phyloP scores from a whole-genome alignment of 2,329 filamentous ascomycete genomes.

The Cladosporium sp. region DNA sequence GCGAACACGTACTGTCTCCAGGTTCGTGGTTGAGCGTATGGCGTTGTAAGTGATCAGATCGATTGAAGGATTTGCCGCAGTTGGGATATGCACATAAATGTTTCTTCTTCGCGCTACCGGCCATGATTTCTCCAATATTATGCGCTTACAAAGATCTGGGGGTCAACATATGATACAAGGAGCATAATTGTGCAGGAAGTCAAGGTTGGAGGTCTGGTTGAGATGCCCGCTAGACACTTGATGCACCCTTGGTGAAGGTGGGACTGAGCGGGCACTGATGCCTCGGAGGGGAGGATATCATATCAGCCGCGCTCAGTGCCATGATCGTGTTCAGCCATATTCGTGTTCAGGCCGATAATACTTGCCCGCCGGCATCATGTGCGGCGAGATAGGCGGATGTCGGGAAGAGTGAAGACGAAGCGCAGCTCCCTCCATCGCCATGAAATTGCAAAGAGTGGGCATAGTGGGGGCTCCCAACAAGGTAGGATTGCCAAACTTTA shows the following conservation, averaged over 20 bases:
- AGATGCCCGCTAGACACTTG: too few relatives aligned
- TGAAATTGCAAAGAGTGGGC: neutral
- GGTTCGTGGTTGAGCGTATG: conserved; percentile 55
- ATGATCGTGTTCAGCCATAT: too few relatives aligned
- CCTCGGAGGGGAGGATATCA: too few relatives aligned
- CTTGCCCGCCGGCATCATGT: neutral
- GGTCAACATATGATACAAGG: too few relatives aligned
- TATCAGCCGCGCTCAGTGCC: too few relatives aligned
- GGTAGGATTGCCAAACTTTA: neutral
- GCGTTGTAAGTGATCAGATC: conserved; percentile 54
- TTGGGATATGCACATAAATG: conserved; percentile 40
- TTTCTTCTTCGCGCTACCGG: conserved; percentile 5
- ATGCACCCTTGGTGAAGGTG: too few relatives aligned
- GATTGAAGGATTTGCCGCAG: conserved; percentile 52
- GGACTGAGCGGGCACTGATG: too few relatives aligned
- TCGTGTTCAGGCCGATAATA: neutral
- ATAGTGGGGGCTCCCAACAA: neutral
- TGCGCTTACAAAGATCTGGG: too few relatives aligned
- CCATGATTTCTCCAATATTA: neutral
- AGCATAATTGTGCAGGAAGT: too few relatives aligned
- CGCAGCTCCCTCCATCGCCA: neutral
- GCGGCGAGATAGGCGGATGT: neutral
- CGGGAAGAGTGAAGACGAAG: neutral
- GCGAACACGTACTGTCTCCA: conserved; percentile 51
- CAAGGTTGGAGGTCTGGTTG: too few relatives aligned